Conservation (phyloP, 2,329 filamentous ascomycete genomes). For the Fusarium irregulare region DNA sequence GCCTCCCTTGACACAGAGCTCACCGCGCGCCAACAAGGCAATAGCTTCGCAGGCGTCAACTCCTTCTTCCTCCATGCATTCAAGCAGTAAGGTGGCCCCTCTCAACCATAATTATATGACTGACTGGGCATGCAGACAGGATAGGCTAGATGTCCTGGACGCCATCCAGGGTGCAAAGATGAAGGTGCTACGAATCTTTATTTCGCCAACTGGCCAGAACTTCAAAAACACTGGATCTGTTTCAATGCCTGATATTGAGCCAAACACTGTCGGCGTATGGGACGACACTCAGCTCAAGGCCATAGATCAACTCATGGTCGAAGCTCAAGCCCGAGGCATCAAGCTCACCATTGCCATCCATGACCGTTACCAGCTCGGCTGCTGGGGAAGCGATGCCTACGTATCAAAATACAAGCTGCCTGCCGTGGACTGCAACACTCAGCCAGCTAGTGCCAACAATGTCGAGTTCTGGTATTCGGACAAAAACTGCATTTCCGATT, state of each 20-base stretch:
- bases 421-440: background rate
- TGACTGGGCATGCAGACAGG: background rate
- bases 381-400: background rate
- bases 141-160: background rate
- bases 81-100: background rate
- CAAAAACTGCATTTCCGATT: background rate
- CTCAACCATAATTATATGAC: background rate
- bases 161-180: background rate
- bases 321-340: background rate
- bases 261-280: background rate
- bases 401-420: background rate
- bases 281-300: background rate
- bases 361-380: background rate
- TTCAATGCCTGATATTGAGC: background rate
- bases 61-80: background rate
- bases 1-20: background rate
- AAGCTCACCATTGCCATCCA: background rate
- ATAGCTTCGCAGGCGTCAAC: background rate
- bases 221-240: background rate
- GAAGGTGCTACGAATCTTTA: background rate
- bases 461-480: background rate
- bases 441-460: background rate
- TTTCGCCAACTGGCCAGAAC: background rate
- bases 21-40: background rate
- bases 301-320: background rate